Evolutionary conservation across 768 basidiomycete genomes (phyloP), one percentile per base, ranked within the genome.

Genomic region (Kwoniella sp.): DNA sequence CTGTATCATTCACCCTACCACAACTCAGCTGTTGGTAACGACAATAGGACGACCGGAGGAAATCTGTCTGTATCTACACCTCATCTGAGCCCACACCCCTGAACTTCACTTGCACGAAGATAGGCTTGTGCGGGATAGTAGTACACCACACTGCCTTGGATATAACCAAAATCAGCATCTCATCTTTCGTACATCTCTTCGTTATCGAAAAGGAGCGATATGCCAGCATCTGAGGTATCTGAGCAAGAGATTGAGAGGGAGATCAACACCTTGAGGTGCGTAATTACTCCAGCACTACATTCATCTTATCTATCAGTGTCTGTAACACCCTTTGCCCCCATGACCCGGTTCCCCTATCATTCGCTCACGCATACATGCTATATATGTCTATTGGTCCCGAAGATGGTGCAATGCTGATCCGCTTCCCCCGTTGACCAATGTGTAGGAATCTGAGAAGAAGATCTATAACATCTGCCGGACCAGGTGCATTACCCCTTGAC

Each of bases 401-500:
- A 44, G 17, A 22, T 4, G 22, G 48, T 6, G 5, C 15, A 49
- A 25, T 22, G 25, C 25, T 22, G 48, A n/a, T 54, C 25, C 4
- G 37, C 6, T 47, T 21, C 1, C 21, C 25, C 25, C 55, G 58
- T 33, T 40, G 21, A 12, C 49, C 53, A 15, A 60, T 27, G 5
- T 29, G 10, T 57, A 80, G 79, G 44, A 73, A 72, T 46, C 69
- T 96, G 70, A 85, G 85, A 63, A 85, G 93, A 58, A 88, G 92
- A 70, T 96, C 92, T 1, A 87, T 87, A 17, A 85, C 88, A 0
- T 84, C 86, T 64, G 83, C 84, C 30, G 86, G 87, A 10, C 92
- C 90, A 64, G 91, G 90, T 40, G 88, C 88, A 24, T 86, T 92
- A 73, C 84, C 89, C 63, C 84, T 94, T 58, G 93, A 96, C 81